Evolutionary conservation across 2,329 filamentous ascomycete species (phyloP), one percentile per base, ranked within the genome.

Genomic region (Cadophora luteo-olivacea): DNA sequence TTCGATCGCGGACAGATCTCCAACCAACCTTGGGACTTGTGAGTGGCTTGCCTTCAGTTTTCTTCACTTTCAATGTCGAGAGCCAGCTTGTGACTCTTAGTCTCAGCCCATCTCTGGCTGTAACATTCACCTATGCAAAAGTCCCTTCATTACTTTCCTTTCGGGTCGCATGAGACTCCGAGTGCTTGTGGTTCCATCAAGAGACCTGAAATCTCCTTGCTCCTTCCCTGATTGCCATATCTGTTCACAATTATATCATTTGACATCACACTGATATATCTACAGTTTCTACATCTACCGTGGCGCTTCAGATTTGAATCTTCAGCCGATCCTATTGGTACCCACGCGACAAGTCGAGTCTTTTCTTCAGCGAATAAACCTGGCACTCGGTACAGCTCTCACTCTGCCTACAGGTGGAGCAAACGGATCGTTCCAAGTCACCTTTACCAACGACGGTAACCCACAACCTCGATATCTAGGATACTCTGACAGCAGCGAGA

Each of bases 381-480:
- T 78, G 0, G 83, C 87, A 54, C 82, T 91, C 3, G 77, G 79
- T 0, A 85, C 83, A 6, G 74, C 78, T 0, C 81, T 95, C 16
- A 78, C 78, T 1, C 87, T 97, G 58, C 91, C 91, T 0, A 66
- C 74, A 0, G 82, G 85, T 0, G 78, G 80, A 5, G 82, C 83
- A 14, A 80, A 83, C 4, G 80, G 83, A 19, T 87, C 85, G 0
- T 90, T 96, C 68, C 78, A 85, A 54, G 78, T 91, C 67, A 80
- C 80, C 11, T 96, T 97, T 75, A 84, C 84, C 0, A 75, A 86
- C 36, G 84, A 86, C 41, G 84, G 84, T 3, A 87, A 85, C 5
- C 89, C 90, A 4, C 83, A 84, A 8, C 93, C 94, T 4, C 85
- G 88, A 52, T 94, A 89, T 74, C 81, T 96, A 5, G 89, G 90